Percentiles rank a stretch among this genome's conserved stretches.
These are phyloP conservation scores for Pythium rhizo-oryzae DNA, from an alignment of 352 stramenopile species.

Conservation along the genomic window DNA sequence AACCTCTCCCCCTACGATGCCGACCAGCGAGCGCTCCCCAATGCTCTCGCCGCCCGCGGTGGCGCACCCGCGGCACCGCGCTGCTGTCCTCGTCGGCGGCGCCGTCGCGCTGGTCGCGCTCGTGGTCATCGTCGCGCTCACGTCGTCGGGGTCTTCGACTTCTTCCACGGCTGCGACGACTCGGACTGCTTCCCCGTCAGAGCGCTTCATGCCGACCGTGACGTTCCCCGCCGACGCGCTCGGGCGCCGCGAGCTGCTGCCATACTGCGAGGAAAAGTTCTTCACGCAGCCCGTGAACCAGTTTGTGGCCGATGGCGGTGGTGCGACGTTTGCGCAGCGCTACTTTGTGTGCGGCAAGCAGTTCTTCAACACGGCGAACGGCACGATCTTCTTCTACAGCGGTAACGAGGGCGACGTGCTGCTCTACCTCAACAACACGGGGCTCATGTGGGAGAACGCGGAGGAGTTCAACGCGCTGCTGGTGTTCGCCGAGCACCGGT, in stretches of 20 bases:
- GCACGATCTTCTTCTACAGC: constrained; percentile 71
- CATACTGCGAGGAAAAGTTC: constrained; percentile 46
- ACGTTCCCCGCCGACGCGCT: constrained; percentile 22
- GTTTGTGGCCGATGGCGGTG: constrained; percentile 35
- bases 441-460: constrained; percentile 77
- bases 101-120: background rate
- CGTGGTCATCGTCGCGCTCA: background rate
- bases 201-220: constrained; percentile 21
- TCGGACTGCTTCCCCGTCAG: background rate
- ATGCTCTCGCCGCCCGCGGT: background rate
- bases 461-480: constrained; percentile 61
- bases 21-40: background rate
- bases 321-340: constrained; percentile 45
- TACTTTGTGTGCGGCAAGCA: constrained; percentile 72
- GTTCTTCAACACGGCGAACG: constrained; percentile 45
- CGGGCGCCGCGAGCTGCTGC: constrained; percentile 41
- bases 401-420: constrained; percentile 73
- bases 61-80: background rate
- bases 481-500: constrained; percentile 84
- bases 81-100: background rate
- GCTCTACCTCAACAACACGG: constrained; percentile 69
- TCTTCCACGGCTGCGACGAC: background rate
- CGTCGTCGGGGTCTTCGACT: background rate
- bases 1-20: no score
- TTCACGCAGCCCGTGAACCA: constrained; percentile 54